Conservation (phyloP, 1,139 yeast species). For the Tardiomyces depauwii region DNA sequence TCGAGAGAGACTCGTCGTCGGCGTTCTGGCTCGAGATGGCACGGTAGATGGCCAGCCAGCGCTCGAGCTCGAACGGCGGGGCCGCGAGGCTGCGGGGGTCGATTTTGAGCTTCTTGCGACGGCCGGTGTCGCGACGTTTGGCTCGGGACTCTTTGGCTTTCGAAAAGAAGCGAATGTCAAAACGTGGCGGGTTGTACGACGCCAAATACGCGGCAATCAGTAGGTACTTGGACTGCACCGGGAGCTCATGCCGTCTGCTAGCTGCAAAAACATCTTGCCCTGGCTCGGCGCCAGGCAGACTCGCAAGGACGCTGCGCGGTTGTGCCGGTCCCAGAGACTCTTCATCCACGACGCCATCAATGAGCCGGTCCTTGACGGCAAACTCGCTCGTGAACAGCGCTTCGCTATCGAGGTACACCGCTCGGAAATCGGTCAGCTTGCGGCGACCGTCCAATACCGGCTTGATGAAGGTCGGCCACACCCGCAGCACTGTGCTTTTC, state of each 20-base stretch:
- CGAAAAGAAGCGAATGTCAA: constrained; percentile 52
- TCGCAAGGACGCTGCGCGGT: not conserved
- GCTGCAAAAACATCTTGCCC: not conserved
- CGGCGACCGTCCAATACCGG: not conserved
- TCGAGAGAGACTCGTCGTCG: constrained; percentile 2
- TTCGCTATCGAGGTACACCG: constrained; percentile 23
- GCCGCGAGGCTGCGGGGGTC: constrained; percentile 49
- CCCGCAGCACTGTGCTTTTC: not conserved
- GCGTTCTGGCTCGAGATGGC: constrained; percentile 31
- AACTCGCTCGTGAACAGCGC: constrained; percentile 33
- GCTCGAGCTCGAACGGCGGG: constrained; percentile 53
- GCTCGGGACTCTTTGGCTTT: constrained; percentile 40
- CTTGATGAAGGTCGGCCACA: not conserved
- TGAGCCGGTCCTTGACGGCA: constrained; percentile 24
- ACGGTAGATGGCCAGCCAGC: constrained; percentile 54
- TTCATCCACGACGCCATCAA: constrained; percentile 6
- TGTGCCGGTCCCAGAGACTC: constrained; percentile 1
- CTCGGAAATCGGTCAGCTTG: not conserved
- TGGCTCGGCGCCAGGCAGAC: not conserved
- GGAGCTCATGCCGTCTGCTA: constrained; percentile 23
- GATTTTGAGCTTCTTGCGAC: constrained; percentile 35
- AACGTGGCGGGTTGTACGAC: constrained; percentile 49
- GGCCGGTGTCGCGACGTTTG: constrained; percentile 31
- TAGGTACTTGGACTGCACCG: constrained; percentile 47
- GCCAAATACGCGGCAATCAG: constrained; percentile 63